These are phyloP conservation scores for Yamadazyma sp. DNA, from an alignment of 805 yeast species.

Conservation along the genomic window DNA sequence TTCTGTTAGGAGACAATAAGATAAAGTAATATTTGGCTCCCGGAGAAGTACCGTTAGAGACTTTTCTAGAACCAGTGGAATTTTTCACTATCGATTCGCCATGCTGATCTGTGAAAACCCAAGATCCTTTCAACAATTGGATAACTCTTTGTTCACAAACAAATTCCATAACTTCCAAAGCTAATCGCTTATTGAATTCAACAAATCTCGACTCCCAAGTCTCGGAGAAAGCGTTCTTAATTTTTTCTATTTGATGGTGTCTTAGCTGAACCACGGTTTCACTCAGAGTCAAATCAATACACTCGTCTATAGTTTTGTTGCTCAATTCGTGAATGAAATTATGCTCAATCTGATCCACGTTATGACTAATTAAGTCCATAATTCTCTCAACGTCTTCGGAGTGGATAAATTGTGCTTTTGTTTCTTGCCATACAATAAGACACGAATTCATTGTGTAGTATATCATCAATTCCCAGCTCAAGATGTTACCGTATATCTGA, in stretches of 20 bases:
- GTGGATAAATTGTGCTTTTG: constrained; percentile 48
- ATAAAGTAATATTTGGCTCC: constrained; percentile 49
- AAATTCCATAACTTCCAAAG: constrained; percentile 62
- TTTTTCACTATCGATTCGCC: constrained; percentile 31
- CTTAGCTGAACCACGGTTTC: constrained; percentile 52
- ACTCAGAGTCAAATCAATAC: constrained; percentile 40
- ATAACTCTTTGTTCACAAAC: constrained; percentile 74
- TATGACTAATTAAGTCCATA: constrained; percentile 41
- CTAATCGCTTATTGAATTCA: constrained; percentile 50
- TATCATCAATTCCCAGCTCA: constrained; percentile 55
- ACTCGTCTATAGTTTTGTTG: constrained; percentile 40
- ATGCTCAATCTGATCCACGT: constrained; percentile 29
- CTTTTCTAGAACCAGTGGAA: constrained; percentile 6
- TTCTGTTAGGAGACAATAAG: constrained; percentile 65
- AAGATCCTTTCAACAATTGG: constrained; percentile 71
- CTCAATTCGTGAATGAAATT: constrained; percentile 10
- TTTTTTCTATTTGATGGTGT: constrained; percentile 48
- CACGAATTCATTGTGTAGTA: constrained; percentile 57
- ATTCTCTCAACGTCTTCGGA: constrained; percentile 53
- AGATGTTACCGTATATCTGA: constrained; percentile 39
- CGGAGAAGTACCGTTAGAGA: constrained; percentile 2
- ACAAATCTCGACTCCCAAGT: constrained; percentile 48
- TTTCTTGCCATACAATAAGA: constrained; percentile 63
- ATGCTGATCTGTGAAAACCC: constrained; percentile 70
- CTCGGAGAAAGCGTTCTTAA: constrained; percentile 34